Evolutionary conservation across 805 yeast species (phyloP), one percentile per base, ranked within the genome.

Genomic region (Metschnikowia hibisci): DNA sequence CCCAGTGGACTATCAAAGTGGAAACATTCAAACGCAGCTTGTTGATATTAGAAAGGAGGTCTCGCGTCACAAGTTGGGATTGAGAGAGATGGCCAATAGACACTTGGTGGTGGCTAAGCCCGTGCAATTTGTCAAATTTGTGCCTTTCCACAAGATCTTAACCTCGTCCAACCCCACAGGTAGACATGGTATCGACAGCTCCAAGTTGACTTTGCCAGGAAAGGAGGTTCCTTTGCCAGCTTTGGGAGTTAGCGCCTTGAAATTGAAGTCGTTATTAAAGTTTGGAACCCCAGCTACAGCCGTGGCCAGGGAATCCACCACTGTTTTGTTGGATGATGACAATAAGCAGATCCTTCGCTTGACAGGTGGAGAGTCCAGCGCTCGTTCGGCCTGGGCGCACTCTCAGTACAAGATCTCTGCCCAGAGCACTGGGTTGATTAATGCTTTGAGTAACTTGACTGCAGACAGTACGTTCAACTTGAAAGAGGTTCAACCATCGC

Each of bases 371-470:
- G 62, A 71, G 30, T 73, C 75, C 54, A 73, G 82, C 20, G 74
- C 81, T 41, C 74, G 77, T 46, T 90, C 96, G 54, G 79, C 87
- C 53, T 93, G 95, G 93, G 84, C 86, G 34, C 96, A 90, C 61
- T 87, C 96, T 22, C 69, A 77, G 32, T 81, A 71, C 66, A 82
- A 82, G 62, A 65, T 91, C 43, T 63, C 73, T 25, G 79, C 77
- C 35, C 66, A 69, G 6, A 71, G 56, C 44, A 47, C 50, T 12
- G 69, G 72, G 43, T 76, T 77, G 43, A 73, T 81, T 34, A 60
- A 70, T 48, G 76, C 79, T 47, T 70, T 86, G 60, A 74, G 78
- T 43, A 74, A 77, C 48, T 66, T 84, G 55, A 67, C 78, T 22
- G 91, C 84, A 59, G 70, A 74, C 53, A 83, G 82, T 51, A 91